Evolutionary conservation across 345 rosid species (phyloP).

Genomic region (Populus pruinosa): DNA sequence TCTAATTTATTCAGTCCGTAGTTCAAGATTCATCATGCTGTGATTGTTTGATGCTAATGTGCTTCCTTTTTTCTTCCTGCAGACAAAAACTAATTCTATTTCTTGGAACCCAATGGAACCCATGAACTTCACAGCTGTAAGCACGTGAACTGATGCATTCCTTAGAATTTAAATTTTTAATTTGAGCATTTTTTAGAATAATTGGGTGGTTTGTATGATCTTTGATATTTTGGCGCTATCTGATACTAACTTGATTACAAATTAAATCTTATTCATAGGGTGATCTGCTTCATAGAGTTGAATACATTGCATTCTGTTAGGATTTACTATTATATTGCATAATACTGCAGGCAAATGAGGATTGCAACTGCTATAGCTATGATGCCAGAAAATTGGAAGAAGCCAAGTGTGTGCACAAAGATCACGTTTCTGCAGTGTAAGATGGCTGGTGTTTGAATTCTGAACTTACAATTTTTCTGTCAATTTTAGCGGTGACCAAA

Average conservation of each 20-base stretch:
- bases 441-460: slow-evolving; percentile 21
- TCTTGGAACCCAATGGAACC: slow-evolving; percentile 99
- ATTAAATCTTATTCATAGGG: not conserved
- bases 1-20: not conserved
- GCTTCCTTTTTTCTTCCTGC: slow-evolving; percentile 23
- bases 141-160: slow-evolving; percentile 21
- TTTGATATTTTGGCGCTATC: not conserved
- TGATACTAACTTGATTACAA: not conserved
- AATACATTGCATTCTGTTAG: not conserved
- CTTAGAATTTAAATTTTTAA: not conserved
- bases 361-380: slow-evolving; percentile 86
- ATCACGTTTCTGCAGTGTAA: slow-evolving; percentile 99
- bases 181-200: not conserved
- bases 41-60: not conserved
- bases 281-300: not conserved
- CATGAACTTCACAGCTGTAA: slow-evolving; percentile 93
- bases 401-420: slow-evolving; percentile 91
- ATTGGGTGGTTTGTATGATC: not conserved
- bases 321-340: not conserved
- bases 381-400: slow-evolving; percentile 83
- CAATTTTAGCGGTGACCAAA: not conserved
- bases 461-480: not conserved
- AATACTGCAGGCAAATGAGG: slow-evolving; percentile 86
- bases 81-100: slow-evolving; percentile 87
- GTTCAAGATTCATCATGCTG: not conserved